Base-by-base conservation (phyloP, 768 basidiomycete species). In the Lentinula aciculospora region DNA sequence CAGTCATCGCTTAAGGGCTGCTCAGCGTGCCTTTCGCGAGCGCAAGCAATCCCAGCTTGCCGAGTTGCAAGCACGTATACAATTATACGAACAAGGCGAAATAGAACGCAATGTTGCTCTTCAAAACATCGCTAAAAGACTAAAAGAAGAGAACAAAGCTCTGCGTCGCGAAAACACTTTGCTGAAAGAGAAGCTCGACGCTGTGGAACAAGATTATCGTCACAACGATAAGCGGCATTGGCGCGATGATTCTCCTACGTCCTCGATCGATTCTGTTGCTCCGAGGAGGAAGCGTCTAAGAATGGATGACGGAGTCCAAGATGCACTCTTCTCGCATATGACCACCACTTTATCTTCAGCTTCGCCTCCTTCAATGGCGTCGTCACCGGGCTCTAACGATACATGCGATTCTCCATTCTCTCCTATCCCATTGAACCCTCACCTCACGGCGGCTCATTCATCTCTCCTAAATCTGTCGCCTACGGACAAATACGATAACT, bases 41-140 rank as follows among this genome's bases (percentile, higher is more conserved):
- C 83, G 92, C 59, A 94, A 91, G 71, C 91, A 94, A 67, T 85
- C 88, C 3, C 92, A 93, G 65, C 85, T 94, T 34, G 85, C 89
- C 8, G 92, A 93, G 61, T 80, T 94, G 34, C 92, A 94, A 71
- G 87, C 91, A 50, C 88, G 91, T 47, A 76, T 94, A 51, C 85
- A 89, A 61, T 82, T 82, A 19, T 94, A 92, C 64, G 92, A 94
- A 68, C 89, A 91, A 67, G 92, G 92, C n/a, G 92, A 94, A 67
- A 84, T 92, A 27, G 89, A 94, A 68, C 84, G 90, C 57, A 92
- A 89, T 65, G 83, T 94, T 50, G 89, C 89, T 46, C 75, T 94
- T 21, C 92, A 94, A 70, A 84, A 79, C 54, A 81, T 91, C 55
- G 90, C 89, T 13, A 92, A 92, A 71, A 82, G 84, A 31, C 79